A percentile compares a stretch with the other conserved stretches of the same genome.
phyloP scores from a whole-genome alignment of 1,284 basidiomycete genomes.

The Tylopilus sp. region DNA sequence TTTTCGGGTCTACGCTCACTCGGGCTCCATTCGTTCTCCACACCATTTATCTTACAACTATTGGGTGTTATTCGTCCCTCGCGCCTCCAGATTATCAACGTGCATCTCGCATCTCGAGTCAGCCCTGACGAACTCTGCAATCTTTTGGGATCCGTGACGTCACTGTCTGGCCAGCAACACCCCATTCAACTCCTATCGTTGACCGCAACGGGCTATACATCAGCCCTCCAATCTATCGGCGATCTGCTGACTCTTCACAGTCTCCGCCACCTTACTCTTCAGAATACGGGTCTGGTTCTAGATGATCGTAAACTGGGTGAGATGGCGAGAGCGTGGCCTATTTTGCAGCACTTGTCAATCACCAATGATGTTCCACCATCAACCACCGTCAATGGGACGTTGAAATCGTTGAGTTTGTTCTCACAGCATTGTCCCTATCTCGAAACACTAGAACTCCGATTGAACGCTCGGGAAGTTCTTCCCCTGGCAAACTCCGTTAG shows the following conservation, averaged over 20 bases:
- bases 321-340: slow-evolving; percentile 24
- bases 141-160: slow-evolving; percentile 10
- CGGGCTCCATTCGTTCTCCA: slow-evolving; percentile 21
- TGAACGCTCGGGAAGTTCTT: slow-evolving; percentile 21
- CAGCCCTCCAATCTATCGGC: slow-evolving; percentile 12
- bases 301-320: slow-evolving; percentile 19
- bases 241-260: slow-evolving; percentile 10
- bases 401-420: slow-evolving; percentile 13
- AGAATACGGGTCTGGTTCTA: slow-evolving; percentile 17
- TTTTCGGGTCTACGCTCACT: slow-evolving; percentile 21
- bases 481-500: not conserved
- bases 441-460: slow-evolving; percentile 14
- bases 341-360: slow-evolving; percentile 20
- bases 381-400: slow-evolving; percentile 14
- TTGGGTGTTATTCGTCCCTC: slow-evolving; percentile 11
- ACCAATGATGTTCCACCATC: slow-evolving; percentile 18
- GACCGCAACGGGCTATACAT: slow-evolving; percentile 15
- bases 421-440: slow-evolving; percentile 20
- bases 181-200: slow-evolving; percentile 16
- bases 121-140: slow-evolving; percentile 10
- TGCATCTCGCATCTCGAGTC: slow-evolving; percentile 21
- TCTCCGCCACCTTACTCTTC: slow-evolving; percentile 18
- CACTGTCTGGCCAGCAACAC: slow-evolving; percentile 12
- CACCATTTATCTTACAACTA: slow-evolving; percentile 13
- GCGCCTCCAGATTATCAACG: slow-evolving; percentile 18